phyloP scores from a whole-genome alignment of 2,329 filamentous ascomycete genomes.

The Cladosporium sp. region DNA sequence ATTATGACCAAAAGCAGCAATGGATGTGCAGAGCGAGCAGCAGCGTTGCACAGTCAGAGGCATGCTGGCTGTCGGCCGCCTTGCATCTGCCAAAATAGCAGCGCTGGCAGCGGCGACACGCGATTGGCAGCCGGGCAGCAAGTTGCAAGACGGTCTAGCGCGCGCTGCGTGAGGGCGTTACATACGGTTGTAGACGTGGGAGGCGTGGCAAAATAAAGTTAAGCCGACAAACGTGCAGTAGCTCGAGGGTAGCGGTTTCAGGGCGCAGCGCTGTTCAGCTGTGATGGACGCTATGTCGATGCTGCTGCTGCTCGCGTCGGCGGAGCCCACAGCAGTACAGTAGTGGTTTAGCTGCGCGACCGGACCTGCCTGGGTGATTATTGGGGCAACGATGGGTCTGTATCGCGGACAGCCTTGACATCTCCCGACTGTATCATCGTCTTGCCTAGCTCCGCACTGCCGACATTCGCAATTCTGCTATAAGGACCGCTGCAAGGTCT shows the following conservation, averaged over 20 bases:
- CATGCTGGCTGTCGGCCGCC: slow-evolving; percentile 6
- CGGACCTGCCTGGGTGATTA: slow-evolving; percentile 1
- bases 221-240: slow-evolving; percentile 14
- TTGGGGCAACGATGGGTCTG: not conserved
- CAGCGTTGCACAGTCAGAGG: slow-evolving; percentile 5
- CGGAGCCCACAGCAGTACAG: slow-evolving; percentile 1
- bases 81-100: slow-evolving; percentile 12
- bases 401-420: not conserved
- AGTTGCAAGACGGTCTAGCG: not conserved
- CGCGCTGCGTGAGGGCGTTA: slow-evolving; percentile 9
- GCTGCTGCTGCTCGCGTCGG: slow-evolving; percentile 9
- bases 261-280: not conserved
- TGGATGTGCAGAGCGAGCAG: not conserved
- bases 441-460: slow-evolving; percentile 15
- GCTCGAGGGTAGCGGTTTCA: slow-evolving; percentile 2
- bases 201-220: slow-evolving; percentile 14
- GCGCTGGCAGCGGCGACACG: not conserved
- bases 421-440: slow-evolving; percentile 16
- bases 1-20: not conserved
- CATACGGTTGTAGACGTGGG: not conserved
- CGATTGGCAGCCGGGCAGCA: not conserved
- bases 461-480: slow-evolving; percentile 12
- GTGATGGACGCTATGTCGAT: slow-evolving; percentile 12
- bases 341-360: slow-evolving; percentile 7
- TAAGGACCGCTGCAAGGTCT: slow-evolving; percentile 19